phyloP scores from a whole-genome alignment of 1,284 basidiomycete genomes.

The Lentinula novae-zelandiae region DNA sequence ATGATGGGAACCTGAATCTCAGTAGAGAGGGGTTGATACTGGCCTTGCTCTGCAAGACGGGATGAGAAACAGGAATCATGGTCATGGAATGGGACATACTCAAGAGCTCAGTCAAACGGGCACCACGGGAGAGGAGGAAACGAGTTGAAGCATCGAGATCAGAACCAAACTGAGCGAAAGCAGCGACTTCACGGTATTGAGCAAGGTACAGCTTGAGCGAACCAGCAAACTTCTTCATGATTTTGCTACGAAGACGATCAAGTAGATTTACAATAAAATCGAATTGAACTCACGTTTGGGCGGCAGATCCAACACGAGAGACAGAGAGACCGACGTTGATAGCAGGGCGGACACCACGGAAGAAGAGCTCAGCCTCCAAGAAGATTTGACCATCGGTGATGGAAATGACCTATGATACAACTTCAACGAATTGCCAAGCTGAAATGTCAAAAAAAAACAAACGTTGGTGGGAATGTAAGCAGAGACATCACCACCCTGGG shows the following conservation, averaged over 20 bases:
- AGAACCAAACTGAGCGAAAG: slow-evolving; percentile 99
- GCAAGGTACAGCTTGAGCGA: slow-evolving; percentile 99
- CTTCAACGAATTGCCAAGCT: slow-evolving; percentile 10
- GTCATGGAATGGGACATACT: slow-evolving; percentile 46
- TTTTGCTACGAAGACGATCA: slow-evolving; percentile 55
- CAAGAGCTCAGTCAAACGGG: slow-evolving; percentile 96
- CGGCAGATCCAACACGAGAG: slow-evolving; percentile 99
- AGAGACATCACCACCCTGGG: slow-evolving; percentile 99
- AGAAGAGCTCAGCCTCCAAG: slow-evolving; percentile 99
- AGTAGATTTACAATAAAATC: background rate
- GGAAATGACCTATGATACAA: slow-evolving; percentile 75
- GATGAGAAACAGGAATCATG: slow-evolving; percentile 11
- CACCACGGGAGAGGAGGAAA: slow-evolving; percentile 95
- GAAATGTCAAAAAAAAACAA: slow-evolving; percentile 24
- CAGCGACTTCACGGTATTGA: slow-evolving; percentile 99
- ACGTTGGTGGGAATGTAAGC: slow-evolving; percentile 92
- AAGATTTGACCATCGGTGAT: slow-evolving; percentile 99
- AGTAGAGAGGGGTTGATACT: slow-evolving; percentile 90
- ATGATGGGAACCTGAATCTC: slow-evolving; percentile 98
- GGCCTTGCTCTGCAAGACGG: slow-evolving; percentile 78
- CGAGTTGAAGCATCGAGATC: slow-evolving; percentile 99
- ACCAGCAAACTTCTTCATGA: slow-evolving; percentile 99
- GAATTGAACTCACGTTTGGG: slow-evolving; percentile 77
- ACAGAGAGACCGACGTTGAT: slow-evolving; percentile 99
- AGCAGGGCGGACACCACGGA: slow-evolving; percentile 98